Evolutionary conservation across 768 basidiomycete genomes (phyloP).

Genomic region (Tricholoma terreum): DNA sequence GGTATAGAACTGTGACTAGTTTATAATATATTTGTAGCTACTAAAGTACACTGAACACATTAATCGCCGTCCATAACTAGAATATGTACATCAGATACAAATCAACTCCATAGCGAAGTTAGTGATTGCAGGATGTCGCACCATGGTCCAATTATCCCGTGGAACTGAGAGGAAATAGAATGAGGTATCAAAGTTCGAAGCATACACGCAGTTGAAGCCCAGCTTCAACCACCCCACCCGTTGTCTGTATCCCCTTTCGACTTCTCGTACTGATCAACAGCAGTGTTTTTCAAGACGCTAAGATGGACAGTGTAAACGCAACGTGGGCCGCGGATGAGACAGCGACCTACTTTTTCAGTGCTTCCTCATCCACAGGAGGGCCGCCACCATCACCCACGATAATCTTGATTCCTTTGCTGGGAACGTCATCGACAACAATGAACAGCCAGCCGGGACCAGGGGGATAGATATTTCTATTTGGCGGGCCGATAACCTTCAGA

Average conservation of each 20-base stretch:
- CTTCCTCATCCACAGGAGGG: conserved; percentile 55
- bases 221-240: not conserved
- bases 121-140: not conserved
- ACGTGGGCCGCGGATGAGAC: not conserved
- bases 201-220: not conserved
- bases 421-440: conserved; percentile 61
- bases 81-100: not conserved
- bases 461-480: conserved; percentile 63
- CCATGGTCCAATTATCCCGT: not conserved
- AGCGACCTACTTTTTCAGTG: conserved; percentile 54
- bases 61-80: not conserved
- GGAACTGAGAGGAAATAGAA: not conserved
- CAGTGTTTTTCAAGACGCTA: conserved; percentile 49
- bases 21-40: too few species aligned
- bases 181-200: too few species aligned
- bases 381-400: conserved; percentile 67
- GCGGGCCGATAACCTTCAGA: conserved; percentile 63
- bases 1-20: too few species aligned
- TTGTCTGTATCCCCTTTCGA: conserved; percentile 20
- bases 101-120: not conserved
- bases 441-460: conserved; percentile 81
- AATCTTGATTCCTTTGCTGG: conserved; percentile 58
- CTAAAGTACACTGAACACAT: too few species aligned
- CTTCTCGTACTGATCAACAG: conserved; percentile 48
- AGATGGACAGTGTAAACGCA: conserved; percentile 1